A percentile compares a stretch with the other conserved stretches of the same genome.
Evolutionary conservation across 768 basidiomycete genomes (phyloP).

Genomic region (Termitomyces sp.): DNA sequence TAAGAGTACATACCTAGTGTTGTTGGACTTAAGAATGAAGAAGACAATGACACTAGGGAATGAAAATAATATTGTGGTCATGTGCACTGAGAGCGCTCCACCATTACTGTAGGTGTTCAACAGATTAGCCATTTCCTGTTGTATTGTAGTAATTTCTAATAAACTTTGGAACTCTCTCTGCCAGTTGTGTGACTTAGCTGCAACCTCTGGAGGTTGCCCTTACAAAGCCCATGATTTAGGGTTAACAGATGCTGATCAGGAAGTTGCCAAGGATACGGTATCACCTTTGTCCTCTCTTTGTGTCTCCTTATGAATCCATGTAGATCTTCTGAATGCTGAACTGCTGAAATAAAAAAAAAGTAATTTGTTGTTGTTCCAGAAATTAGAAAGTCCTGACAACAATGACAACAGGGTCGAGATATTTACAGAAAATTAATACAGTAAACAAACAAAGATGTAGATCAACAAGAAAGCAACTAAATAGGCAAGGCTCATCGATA

Average conservation of each 20-base stretch:
- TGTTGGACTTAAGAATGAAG: no score
- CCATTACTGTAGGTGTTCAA: no score
- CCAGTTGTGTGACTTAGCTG: no score
- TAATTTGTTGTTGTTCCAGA: not conserved
- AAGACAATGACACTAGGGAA: no score
- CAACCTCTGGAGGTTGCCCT: no score
- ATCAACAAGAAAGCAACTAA: not conserved
- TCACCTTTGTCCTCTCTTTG: not conserved
- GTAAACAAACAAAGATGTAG: not conserved
- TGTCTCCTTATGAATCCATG: not conserved
- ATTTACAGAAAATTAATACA: conserved; percentile 3
- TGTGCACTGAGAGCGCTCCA: no score
- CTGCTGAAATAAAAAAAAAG: conserved; percentile 17
- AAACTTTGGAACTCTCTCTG: no score
- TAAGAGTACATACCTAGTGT: no score
- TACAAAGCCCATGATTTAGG: conserved; percentile 91
- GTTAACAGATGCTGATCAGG: conserved; percentile 72
- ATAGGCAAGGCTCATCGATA: not conserved
- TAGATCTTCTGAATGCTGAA: conserved; percentile 23
- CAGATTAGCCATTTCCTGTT: no score
- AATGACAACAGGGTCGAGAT: not conserved
- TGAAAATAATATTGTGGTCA: no score
- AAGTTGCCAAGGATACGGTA: conserved; percentile 64
- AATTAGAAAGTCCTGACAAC: not conserved
- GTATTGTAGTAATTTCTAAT: no score